A percentile compares a stretch with the other conserved stretches of the same genome.
These are phyloP conservation scores for Aureobasidium pullulans DNA, from an alignment of 2,329 filamentous ascomycete species.

Conservation along the genomic window DNA sequence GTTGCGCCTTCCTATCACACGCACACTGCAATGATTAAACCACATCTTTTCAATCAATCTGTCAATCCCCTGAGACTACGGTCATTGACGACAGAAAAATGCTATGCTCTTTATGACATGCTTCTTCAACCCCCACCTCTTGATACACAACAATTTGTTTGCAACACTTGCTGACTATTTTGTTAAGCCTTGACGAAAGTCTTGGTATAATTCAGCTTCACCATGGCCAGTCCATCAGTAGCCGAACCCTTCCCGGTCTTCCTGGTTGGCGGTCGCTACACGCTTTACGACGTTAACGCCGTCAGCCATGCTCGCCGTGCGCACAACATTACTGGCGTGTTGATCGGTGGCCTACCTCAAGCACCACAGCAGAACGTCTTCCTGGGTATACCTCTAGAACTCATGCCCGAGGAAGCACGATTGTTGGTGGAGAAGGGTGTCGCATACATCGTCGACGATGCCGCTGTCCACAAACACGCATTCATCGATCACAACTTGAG, in stretches of 20 bases:
- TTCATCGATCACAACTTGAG: conserved; percentile 48
- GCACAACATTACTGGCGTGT: conserved; percentile 77
- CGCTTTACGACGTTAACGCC: conserved; percentile 80
- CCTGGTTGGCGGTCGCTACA: conserved; percentile 69
- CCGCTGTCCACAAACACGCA: conserved; percentile 57
- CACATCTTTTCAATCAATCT: conserved; percentile 55
- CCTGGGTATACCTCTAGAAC: conserved; percentile 62
- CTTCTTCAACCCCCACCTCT: neutral
- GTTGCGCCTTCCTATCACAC: neutral
- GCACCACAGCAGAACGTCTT: conserved; percentile 75
- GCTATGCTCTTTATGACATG: conserved; percentile 37
- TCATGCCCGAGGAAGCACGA: conserved; percentile 84
- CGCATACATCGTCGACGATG: conserved; percentile 76
- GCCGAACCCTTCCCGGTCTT: conserved; percentile 67
- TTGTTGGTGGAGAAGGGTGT: conserved; percentile 69
- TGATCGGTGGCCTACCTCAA: conserved; percentile 83
- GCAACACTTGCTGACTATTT: conserved; percentile 12
- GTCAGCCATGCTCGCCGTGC: conserved; percentile 70
- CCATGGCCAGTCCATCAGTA: conserved; percentile 27
- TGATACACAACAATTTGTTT: conserved; percentile 8
- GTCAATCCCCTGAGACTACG: conserved; percentile 71
- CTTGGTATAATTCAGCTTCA: conserved; percentile 5
- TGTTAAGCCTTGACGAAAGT: conserved; percentile 6
- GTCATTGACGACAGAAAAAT: conserved; percentile 48
- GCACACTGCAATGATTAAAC: conserved; percentile 47